Conservation (phyloP, 2,329 filamentous ascomycete genomes). For the Furcasterigmium sp. region DNA sequence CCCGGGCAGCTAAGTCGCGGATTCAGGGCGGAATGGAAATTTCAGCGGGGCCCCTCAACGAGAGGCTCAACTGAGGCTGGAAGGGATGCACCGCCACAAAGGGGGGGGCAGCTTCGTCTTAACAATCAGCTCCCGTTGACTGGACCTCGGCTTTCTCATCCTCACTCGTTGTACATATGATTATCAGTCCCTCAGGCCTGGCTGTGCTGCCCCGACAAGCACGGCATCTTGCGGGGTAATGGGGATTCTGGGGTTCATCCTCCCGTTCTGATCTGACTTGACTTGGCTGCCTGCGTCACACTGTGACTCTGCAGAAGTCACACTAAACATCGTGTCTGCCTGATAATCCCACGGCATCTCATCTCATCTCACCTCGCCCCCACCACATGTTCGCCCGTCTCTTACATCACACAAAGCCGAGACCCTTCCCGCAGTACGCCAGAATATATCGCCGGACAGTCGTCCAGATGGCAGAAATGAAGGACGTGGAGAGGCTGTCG, state of each 20-base stretch:
- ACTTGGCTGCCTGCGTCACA: neutral
- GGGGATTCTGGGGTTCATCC: neutral
- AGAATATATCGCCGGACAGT: conserved; percentile 42
- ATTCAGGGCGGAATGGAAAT: neutral
- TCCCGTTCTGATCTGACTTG: too few relatives aligned
- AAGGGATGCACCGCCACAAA: neutral
- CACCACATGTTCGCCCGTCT: neutral
- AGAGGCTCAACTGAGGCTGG: neutral
- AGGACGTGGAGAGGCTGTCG: conserved; percentile 72
- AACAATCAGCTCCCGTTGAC: too few relatives aligned
- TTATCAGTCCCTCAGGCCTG: neutral
- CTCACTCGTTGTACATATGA: neutral
- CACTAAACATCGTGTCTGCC: too few relatives aligned
- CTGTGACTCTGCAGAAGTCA: too few relatives aligned
- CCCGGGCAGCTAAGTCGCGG: too few relatives aligned
- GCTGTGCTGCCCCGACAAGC: neutral
- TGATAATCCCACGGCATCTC: too few relatives aligned
- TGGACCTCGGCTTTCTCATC: conserved; percentile 5
- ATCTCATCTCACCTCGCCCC: neutral
- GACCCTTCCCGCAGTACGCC: neutral
- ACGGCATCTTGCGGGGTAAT: conserved; percentile 1
- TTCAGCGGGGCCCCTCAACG: neutral
- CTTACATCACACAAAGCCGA: conserved; percentile 3
- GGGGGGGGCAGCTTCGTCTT: neutral
- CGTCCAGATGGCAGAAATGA: conserved; percentile 56